Base-by-base conservation (phyloP, 2,329 filamentous ascomycete genomes). In the Penicillium sp. region DNA sequence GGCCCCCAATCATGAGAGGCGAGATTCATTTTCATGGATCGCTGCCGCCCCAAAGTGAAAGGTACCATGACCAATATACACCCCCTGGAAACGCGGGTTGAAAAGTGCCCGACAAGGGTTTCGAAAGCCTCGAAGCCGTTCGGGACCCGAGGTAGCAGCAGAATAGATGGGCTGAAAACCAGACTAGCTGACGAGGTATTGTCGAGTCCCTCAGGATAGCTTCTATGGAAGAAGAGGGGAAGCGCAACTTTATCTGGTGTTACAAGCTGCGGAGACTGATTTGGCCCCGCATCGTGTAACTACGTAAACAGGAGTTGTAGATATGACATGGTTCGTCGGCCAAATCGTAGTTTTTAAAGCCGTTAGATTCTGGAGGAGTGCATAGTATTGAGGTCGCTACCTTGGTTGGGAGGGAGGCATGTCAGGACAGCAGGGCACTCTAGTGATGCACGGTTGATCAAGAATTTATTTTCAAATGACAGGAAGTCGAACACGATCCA, bases 401-500 rank as follows among this genome's bases (percentile, higher is more conserved):
- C 35, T 41, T 15, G 15, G 35, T 15, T 13, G 11, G 35, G 35
- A 41, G 5, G 5, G 13, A 15, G 13, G 4, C 35, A 13, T 5
- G 13, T 13, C 15, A 6, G 35, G 13, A 41, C 13, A 41, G 35
- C 4, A 15, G 17, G 5, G 35, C 15, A 19, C 31, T 19, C 53
- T 48, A 31, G 21, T 44, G 17, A 57, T 57, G 31, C 46, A 50
- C 31, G 46, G 55, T 23, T 19, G 21, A 54, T 45, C 38, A 45
- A 19, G 17, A 11, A 7, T 48, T 48, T 48, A 48, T 48, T 48
- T 21, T 8, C 7, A 26, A 15, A 48, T 48, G 21, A 15, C 46
- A 13, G 46, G 26, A 23, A 48, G 46, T 23, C 19, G 45, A 29
- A 6, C 29, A 3, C 47, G 11, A 48, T 19, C 9, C 46, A 3